Conservation (phyloP, 371 early-diverging fungal species). For the Mucor lusitanicus region DNA sequence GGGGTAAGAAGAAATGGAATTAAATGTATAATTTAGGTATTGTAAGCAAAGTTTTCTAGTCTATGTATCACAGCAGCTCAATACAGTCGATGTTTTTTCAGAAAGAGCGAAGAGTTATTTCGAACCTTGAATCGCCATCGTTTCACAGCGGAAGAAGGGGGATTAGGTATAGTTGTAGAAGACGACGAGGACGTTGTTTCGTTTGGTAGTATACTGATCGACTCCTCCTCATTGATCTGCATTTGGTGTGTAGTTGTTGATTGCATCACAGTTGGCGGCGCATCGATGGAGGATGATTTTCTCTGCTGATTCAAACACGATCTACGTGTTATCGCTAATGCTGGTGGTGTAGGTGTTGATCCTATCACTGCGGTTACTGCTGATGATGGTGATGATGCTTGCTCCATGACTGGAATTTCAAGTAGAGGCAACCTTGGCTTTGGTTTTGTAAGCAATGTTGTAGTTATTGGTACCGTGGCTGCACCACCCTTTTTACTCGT, state of each 20-base stretch:
- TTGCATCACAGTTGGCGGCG: background rate
- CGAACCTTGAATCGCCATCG: constrained; percentile 14
- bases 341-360: background rate
- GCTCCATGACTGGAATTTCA: background rate
- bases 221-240: background rate
- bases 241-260: background rate
- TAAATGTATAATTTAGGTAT: background rate
- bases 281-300: background rate
- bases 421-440: background rate
- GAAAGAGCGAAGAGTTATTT: constrained; percentile 5
- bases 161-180: background rate
- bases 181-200: background rate
- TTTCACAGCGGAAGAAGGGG: constrained; percentile 1
- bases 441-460: background rate
- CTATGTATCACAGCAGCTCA: background rate
- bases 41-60: background rate
- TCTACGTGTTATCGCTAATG: background rate
- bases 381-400: background rate
- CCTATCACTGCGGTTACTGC: background rate
- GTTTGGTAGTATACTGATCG: background rate
- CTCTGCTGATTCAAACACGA: background rate
- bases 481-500: background rate
- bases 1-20: background rate
- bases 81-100: constrained; percentile 11
- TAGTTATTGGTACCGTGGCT: background rate